Evolutionary conservation across 768 basidiomycete species (phyloP), one percentile per base, ranked within the genome.

Genomic region (Lactarius deliciosus): DNA sequence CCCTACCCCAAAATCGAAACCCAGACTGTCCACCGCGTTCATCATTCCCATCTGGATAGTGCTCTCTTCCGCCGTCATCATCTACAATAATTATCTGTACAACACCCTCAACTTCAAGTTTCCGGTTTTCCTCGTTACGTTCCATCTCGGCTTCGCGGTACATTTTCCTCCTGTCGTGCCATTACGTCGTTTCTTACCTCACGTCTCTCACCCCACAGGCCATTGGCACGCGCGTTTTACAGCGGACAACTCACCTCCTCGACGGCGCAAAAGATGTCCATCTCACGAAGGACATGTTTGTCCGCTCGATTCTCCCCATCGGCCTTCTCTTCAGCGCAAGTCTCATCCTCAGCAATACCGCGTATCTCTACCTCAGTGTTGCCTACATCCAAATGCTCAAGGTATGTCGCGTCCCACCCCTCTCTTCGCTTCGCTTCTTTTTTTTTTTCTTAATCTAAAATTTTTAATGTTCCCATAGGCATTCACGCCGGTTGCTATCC

Each of bases 331-430:
- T 98, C 83, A 92, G 90, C 41, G 96, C 89, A 30, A 94, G 91
- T 66, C 85, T 98, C 63, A 87, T 98, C 72, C 82, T 96, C 65
- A 90, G 88, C 79, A 98, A 98, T 77, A 91, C 90, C 2, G 94
- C 94, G 2, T 96, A 96, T 77, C 87, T 97, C 25, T 89, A 93
- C 72, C 86, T 98, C 70, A 90, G 88, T 70, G 93, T 96, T 13
- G 86, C 92, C 0, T 98, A 96, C 78, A 98, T 98, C 71, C 96
- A 98, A 77, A 94, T 98, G 93, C 87, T 96, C 75, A 94, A 94
- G 85, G 90, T 89, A 45, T 16, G 50, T 53, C 50, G 25, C 25
- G 5, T 22, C 40, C 15, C 41, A 15, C 36, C 13, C 45, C 18
- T 34, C 25, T 43, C 30, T 57, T 28, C 25, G 22, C 40, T 6